These are phyloP conservation scores for Calamus simplicifolius DNA, from an alignment of 176 grass and related monocot species.

Conservation along the genomic window DNA sequence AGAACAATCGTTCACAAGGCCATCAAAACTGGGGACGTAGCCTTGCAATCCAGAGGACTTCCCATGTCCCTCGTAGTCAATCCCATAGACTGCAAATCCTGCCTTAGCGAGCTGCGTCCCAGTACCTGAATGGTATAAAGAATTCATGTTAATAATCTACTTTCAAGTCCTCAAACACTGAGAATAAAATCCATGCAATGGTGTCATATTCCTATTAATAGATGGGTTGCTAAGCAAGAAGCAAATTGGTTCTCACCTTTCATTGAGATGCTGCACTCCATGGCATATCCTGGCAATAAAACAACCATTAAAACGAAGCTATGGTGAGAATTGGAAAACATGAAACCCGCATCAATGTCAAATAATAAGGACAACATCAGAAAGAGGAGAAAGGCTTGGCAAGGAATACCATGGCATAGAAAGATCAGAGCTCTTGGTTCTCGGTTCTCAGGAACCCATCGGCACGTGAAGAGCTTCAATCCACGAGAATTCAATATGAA, in stretches of 20 bases:
- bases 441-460: conserved; percentile 28
- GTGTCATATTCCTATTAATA: too few relatives aligned
- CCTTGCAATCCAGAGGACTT: conserved; percentile 65
- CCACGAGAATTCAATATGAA: conserved; percentile 42
- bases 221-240: neutral
- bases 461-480: conserved; percentile 43
- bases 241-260: conserved; percentile 33
- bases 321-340: too few relatives aligned
- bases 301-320: neutral
- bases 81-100: conserved; percentile 57
- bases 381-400: too few relatives aligned
- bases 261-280: conserved; percentile 87
- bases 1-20: conserved; percentile 39
- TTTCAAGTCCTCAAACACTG: too few relatives aligned
- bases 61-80: conserved; percentile 75
- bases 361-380: too few relatives aligned
- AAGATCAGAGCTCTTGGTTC: conserved; percentile 51
- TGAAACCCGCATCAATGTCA: too few relatives aligned
- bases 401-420: conserved; percentile 49
- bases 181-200: too few relatives aligned
- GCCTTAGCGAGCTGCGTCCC: conserved; percentile 39
- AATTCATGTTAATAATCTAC: too few relatives aligned
- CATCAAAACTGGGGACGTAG: conserved; percentile 39
- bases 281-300: conserved; percentile 44
- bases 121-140: conserved; percentile 25